These are phyloP conservation scores for Coix lacrymajobi DNA, from an alignment of 176 grass and related monocot species.

Conservation along the genomic window DNA sequence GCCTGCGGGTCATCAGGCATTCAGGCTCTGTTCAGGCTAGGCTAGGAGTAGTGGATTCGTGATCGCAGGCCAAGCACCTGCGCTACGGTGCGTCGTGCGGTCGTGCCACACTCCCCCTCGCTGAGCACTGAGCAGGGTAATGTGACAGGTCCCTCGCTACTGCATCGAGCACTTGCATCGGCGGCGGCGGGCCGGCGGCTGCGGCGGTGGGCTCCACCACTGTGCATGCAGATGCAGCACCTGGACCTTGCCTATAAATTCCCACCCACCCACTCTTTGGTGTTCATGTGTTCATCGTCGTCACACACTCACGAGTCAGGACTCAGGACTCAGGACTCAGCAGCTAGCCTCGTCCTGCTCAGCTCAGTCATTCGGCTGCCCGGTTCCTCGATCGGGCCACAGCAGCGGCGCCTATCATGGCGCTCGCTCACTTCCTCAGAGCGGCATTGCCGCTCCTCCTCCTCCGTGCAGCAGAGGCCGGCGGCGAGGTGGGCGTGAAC, in stretches of 20 bases:
- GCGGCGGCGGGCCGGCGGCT: neutral
- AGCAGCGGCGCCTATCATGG: neutral
- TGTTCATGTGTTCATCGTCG: neutral
- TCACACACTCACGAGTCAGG: too few species aligned
- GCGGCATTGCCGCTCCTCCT: neutral
- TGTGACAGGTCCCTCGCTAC: too few species aligned
- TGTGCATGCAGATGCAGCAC: neutral
- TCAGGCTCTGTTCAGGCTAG: too few species aligned
- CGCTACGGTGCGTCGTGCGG: too few species aligned
- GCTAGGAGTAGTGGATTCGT: too few species aligned
- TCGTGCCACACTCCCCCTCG: too few species aligned
- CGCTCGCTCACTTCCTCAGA: neutral
- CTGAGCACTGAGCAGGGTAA: too few species aligned
- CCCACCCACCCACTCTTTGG: neutral
- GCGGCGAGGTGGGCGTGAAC: conserved; percentile 45
- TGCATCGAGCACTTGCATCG: neutral
- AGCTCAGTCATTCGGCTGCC: neutral
- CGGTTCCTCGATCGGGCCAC: neutral
- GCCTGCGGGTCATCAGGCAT: too few species aligned
- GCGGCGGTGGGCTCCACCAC: neutral
- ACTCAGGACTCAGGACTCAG: neutral
- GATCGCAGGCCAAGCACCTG: too few species aligned
- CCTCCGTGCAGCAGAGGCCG: neutral
- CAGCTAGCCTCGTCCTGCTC: neutral
- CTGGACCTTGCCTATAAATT: neutral